phyloP scores from a whole-genome alignment of 148 eudicot species.

The Linanthus parryae region DNA sequence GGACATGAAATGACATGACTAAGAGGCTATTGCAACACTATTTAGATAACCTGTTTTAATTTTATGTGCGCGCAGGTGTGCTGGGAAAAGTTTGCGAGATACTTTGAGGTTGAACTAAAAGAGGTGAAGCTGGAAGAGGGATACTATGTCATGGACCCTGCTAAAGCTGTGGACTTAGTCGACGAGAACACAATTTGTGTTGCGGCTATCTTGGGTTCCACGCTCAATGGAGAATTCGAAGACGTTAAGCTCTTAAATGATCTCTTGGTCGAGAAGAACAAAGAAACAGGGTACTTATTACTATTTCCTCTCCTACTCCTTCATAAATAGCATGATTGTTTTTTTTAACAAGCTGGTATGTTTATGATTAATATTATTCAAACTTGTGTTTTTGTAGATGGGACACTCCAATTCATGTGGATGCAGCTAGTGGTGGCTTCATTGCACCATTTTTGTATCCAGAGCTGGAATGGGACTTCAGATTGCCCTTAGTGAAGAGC shows the following conservation, averaged over 20 bases:
- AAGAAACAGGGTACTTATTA: conserved; percentile 49
- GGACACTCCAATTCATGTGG: conserved; percentile 83
- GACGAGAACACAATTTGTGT: conserved; percentile 74
- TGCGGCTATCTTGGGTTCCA: conserved; percentile 62
- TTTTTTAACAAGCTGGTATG: neutral
- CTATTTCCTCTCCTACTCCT: neutral
- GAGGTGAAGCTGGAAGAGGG: conserved; percentile 64
- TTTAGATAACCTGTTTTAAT: no score
- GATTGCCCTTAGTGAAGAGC: conserved; percentile 60
- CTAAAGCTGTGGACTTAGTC: conserved; percentile 60
- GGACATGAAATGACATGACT: no score
- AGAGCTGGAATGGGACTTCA: conserved; percentile 69
- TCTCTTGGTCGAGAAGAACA: conserved; percentile 52
- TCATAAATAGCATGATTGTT: neutral
- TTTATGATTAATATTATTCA: neutral
- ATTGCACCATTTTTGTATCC: conserved; percentile 73
- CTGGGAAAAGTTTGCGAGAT: conserved; percentile 76
- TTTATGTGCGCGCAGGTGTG: conserved; percentile 34
- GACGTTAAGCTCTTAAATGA: conserved; percentile 57
- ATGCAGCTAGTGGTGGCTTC: conserved; percentile 84
- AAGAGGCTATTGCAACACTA: no score
- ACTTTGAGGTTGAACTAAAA: conserved; percentile 68
- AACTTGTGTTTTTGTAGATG: conserved; percentile 28
- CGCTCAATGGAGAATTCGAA: conserved; percentile 72
- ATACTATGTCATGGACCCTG: conserved; percentile 71